Percentiles rank a stretch among this genome's conserved stretches.
Conservation (phyloP, 2,329 filamentous ascomycete genomes). For the Penicillium corylophilum region DNA sequence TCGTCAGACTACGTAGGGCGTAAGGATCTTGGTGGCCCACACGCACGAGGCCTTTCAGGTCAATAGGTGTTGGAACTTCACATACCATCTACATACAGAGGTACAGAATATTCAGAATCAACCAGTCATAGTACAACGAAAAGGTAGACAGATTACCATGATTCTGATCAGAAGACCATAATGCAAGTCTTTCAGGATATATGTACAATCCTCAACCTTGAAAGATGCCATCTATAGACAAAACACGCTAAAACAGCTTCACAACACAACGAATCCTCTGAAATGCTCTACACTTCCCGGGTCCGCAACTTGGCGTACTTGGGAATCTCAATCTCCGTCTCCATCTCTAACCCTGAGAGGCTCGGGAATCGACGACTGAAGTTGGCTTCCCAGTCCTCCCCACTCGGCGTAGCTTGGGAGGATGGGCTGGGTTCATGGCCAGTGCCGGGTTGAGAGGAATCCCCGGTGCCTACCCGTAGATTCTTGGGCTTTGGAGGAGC, state of each 20-base stretch:
- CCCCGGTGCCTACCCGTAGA: conserved; percentile 49
- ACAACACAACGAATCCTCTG: conserved; percentile 10
- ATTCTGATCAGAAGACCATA: too few species aligned
- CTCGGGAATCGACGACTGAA: conserved; percentile 88
- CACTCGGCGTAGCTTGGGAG: conserved; percentile 26
- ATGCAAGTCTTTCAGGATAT: conserved; percentile 3
- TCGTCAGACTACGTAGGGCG: too few species aligned
- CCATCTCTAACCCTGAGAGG: conserved; percentile 80
- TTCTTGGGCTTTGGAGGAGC: conserved; percentile 62
- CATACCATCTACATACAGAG: too few species aligned
- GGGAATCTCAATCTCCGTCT: conserved; percentile 58
- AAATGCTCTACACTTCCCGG: conserved; percentile 40
- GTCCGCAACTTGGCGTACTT: conserved; percentile 40
- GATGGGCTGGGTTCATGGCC: conserved; percentile 29
- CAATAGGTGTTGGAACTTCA: too few species aligned
- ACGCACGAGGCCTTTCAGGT: too few species aligned
- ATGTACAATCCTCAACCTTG: conserved; percentile 12
- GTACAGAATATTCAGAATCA: too few species aligned
- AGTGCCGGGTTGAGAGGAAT: conserved; percentile 24
- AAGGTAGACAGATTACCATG: too few species aligned
- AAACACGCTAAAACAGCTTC: conserved; percentile 16
- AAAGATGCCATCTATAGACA: conserved; percentile 7
- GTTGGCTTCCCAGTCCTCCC: conserved; percentile 65
- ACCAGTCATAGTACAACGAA: too few species aligned
- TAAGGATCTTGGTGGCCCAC: too few species aligned